These are phyloP conservation scores for Phytophthora sojae DNA, from an alignment of 352 stramenopile species.

Conservation along the genomic window DNA sequence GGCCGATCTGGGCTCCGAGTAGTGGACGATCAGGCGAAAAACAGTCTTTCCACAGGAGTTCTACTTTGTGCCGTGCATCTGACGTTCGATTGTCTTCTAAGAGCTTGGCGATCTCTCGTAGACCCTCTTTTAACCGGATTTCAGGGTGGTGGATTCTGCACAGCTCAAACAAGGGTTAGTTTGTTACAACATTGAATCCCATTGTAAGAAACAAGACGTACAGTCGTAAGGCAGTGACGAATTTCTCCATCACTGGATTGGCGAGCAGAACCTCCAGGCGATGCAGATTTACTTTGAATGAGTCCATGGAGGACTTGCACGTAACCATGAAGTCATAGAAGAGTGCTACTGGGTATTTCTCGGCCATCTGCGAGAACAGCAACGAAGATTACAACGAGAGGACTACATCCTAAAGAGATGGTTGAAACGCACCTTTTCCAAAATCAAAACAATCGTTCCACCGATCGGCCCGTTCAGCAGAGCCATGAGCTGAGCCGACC, in stretches of 20 bases:
- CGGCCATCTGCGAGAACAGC: constrained; percentile 59
- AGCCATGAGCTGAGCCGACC: constrained; percentile 82
- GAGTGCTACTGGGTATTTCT: constrained; percentile 72
- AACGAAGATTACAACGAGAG: constrained; percentile 15
- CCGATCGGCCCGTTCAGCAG: constrained; percentile 67
- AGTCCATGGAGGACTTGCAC: constrained; percentile 41
- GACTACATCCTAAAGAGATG: not conserved
- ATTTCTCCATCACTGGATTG: constrained; percentile 85
- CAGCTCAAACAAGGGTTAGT: constrained; percentile 22
- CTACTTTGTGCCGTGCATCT: constrained; percentile 44
- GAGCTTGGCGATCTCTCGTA: constrained; percentile 70
- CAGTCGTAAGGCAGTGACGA: constrained; percentile 78
- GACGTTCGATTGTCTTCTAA: constrained; percentile 56
- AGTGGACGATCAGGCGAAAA: constrained; percentile 59
- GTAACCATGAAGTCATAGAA: constrained; percentile 89
- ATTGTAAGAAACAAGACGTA: constrained; percentile 33
- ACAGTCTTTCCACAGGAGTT: constrained; percentile 67
- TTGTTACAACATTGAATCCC: not conserved
- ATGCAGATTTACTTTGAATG: constrained; percentile 57
- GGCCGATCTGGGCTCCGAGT: constrained; percentile 67
- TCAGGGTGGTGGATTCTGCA: constrained; percentile 82
- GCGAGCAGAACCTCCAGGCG: constrained; percentile 57
- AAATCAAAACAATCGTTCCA: constrained; percentile 59
- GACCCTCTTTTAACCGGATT: constrained; percentile 80
- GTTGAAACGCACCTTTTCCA: constrained; percentile 71